phyloP scores from a whole-genome alignment of 2,329 filamentous ascomycete species.

The Coniella vitis region DNA sequence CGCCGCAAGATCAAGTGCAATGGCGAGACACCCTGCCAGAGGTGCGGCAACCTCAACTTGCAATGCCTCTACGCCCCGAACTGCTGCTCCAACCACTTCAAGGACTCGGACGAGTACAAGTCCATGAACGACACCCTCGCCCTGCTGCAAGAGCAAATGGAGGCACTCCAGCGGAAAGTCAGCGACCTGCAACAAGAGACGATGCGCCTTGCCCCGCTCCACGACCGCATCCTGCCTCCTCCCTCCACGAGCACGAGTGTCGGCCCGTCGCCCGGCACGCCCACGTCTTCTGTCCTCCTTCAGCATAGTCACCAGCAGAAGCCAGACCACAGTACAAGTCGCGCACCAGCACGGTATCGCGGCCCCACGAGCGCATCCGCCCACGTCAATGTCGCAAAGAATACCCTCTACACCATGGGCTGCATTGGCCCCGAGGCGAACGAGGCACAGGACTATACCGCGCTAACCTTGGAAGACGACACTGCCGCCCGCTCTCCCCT shows the following conservation, averaged over 20 bases:
- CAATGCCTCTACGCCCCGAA: slow-evolving; percentile 60
- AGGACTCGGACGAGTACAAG: slow-evolving; percentile 87
- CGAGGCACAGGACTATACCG: slow-evolving; percentile 50
- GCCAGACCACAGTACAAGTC: slow-evolving; percentile 42
- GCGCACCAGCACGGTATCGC: slow-evolving; percentile 59
- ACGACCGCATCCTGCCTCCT: slow-evolving; percentile 33
- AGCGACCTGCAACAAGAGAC: slow-evolving; percentile 56
- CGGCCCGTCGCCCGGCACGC: slow-evolving; percentile 36
- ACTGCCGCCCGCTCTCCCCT: slow-evolving; percentile 28
- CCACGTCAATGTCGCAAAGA: slow-evolving; percentile 80
- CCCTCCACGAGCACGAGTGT: slow-evolving; percentile 28
- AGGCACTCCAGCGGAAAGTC: slow-evolving; percentile 66
- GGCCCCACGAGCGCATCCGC: slow-evolving; percentile 82
- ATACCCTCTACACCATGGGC: slow-evolving; percentile 82
- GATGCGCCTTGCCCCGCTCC: slow-evolving; percentile 36
- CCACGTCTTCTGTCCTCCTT: slow-evolving; percentile 33
- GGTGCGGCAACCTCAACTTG: slow-evolving; percentile 62
- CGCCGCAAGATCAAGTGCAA: slow-evolving; percentile 72
- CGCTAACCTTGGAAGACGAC: slow-evolving; percentile 19
- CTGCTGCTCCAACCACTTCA: slow-evolving; percentile 71
- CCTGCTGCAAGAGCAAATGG: slow-evolving; percentile 77
- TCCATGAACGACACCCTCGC: slow-evolving; percentile 69
- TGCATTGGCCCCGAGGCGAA: slow-evolving; percentile 60
- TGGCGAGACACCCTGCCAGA: slow-evolving; percentile 59
- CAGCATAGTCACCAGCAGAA: slow-evolving; percentile 19